These are phyloP conservation scores for Mycocentrospora acerina DNA, from an alignment of 2,329 filamentous ascomycete genomes.

Conservation along the genomic window DNA sequence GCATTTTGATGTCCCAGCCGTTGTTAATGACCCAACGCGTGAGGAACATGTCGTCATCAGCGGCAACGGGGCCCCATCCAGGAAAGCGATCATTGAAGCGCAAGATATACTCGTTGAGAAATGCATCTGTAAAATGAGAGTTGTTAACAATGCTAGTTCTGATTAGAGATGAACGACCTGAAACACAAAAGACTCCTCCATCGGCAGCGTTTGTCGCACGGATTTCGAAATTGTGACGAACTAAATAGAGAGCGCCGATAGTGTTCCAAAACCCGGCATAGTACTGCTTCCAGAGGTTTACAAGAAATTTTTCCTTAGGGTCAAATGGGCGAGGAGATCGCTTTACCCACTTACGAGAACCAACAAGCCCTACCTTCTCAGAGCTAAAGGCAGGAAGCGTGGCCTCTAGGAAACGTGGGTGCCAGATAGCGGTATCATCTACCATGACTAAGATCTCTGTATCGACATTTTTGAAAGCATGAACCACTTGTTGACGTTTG, in stretches of 20 bases:
- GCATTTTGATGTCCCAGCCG: constrained; percentile 55
- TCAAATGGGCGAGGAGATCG: constrained; percentile 4
- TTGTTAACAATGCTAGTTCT: constrained; percentile 25
- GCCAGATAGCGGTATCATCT: constrained; percentile 26
- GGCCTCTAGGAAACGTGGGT: constrained; percentile 11
- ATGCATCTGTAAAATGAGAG: constrained; percentile 17
- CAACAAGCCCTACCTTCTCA: constrained; percentile 21
- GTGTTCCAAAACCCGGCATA: constrained; percentile 22
- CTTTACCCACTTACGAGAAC: constrained; percentile 27
- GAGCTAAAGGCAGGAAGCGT: constrained; percentile 20
- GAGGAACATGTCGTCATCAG: constrained; percentile 48
- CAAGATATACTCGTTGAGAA: constrained; percentile 21
- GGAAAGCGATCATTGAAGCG: constrained; percentile 2
- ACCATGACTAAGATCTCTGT: constrained; percentile 14
- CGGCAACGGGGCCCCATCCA: constrained; percentile 22
- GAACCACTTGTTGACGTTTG: constrained; percentile 20
- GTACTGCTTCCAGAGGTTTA: constrained; percentile 11
- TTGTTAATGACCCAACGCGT: constrained; percentile 54
- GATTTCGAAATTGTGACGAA: constrained; percentile 40
- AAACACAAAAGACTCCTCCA: constrained; percentile 36
- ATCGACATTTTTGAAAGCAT: constrained; percentile 8
- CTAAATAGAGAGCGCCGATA: constrained; percentile 27
- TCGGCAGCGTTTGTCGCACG: constrained; percentile 32
- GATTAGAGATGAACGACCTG: constrained; percentile 31
- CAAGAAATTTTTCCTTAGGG: neutral